Conservation (phyloP, 2,329 filamentous ascomycete genomes). For the Neopestalotiopsis sp. region DNA sequence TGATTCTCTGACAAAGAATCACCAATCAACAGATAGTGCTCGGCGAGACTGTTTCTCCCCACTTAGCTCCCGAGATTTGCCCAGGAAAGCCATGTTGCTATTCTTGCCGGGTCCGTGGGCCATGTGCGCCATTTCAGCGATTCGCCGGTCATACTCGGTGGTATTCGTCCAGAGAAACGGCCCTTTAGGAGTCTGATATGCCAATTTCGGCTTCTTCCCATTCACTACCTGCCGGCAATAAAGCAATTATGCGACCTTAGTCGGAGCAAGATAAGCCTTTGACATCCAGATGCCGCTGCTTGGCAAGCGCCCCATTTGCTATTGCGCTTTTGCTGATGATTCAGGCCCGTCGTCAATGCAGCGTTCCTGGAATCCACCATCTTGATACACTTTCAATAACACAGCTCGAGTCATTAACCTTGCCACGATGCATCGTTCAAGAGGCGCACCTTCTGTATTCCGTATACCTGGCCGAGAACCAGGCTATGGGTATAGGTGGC, state of each 20-base stretch:
- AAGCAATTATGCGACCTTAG: background rate
- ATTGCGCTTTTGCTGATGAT: too few species aligned
- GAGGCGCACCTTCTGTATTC: background rate
- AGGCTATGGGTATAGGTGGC: background rate
- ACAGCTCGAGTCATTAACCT: background rate
- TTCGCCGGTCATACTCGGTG: background rate
- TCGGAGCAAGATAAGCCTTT: too few species aligned
- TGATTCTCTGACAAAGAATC: background rate
- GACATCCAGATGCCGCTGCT: too few species aligned
- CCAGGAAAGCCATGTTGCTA: background rate
- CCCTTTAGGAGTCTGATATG: background rate
- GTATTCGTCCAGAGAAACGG: background rate
- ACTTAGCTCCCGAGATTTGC: background rate
- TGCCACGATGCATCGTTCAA: background rate
- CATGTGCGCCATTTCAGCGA: background rate
- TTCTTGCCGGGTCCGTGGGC: background rate
- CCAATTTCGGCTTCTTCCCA: background rate
- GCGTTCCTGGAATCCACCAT: too few species aligned
- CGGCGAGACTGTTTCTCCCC: too few species aligned
- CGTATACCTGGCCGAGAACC: background rate
- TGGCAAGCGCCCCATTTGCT: too few species aligned
- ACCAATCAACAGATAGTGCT: background rate
- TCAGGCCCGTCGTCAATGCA: too few species aligned
- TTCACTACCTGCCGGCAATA: background rate
- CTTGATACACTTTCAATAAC: too few species aligned